Percentiles rank a stretch among this genome's conserved stretches.
phyloP scores from a whole-genome alignment of 2,329 filamentous ascomycete species.

The Chrysoporthe austroafricana region DNA sequence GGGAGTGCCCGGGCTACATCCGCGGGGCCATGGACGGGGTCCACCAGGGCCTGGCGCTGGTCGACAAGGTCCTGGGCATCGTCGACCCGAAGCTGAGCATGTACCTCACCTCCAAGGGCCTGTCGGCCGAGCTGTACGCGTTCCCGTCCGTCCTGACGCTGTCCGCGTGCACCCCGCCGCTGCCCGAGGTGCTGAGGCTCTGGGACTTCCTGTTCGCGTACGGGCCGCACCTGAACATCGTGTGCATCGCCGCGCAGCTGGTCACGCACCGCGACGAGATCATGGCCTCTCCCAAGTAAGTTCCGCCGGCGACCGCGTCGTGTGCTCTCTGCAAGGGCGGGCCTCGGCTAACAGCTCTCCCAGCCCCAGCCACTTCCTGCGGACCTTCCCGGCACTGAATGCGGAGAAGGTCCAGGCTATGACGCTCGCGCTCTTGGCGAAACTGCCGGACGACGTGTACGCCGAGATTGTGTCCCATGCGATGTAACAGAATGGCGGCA shows the following conservation, averaged over 20 bases:
- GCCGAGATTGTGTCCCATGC: slow-evolving; percentile 88
- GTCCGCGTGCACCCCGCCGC: slow-evolving; percentile 91
- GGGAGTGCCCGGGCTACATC: slow-evolving; percentile 91
- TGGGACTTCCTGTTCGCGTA: slow-evolving; percentile 99
- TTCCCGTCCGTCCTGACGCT: slow-evolving; percentile 94
- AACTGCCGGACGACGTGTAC: slow-evolving; percentile 90
- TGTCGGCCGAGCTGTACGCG: slow-evolving; percentile 93
- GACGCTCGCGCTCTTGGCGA: slow-evolving; percentile 83
- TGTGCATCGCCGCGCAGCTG: slow-evolving; percentile 95
- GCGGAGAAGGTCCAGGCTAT: slow-evolving; percentile 83
- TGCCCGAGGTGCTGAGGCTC: slow-evolving; percentile 88
- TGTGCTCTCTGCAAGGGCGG: too few relatives aligned
- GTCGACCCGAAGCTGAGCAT: slow-evolving; percentile 86
- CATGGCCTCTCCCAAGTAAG: slow-evolving; percentile 79
- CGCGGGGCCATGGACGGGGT: slow-evolving; percentile 97
- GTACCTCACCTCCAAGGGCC: slow-evolving; percentile 82
- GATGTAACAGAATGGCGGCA: slow-evolving; percentile 51
- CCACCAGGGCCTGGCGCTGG: slow-evolving; percentile 85
- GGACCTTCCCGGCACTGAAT: slow-evolving; percentile 82
- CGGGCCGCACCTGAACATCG: slow-evolving; percentile 89
- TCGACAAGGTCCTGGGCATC: slow-evolving; percentile 89
- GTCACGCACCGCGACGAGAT: slow-evolving; percentile 86
- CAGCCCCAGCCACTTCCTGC: slow-evolving; percentile 90
- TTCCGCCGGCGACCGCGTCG: slow-evolving; percentile 15
- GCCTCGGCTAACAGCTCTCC: slow-evolving; percentile 1